Base-by-base conservation (phyloP, 2,329 filamentous ascomycete genomes). In the Arthroderma uncinatum region DNA sequence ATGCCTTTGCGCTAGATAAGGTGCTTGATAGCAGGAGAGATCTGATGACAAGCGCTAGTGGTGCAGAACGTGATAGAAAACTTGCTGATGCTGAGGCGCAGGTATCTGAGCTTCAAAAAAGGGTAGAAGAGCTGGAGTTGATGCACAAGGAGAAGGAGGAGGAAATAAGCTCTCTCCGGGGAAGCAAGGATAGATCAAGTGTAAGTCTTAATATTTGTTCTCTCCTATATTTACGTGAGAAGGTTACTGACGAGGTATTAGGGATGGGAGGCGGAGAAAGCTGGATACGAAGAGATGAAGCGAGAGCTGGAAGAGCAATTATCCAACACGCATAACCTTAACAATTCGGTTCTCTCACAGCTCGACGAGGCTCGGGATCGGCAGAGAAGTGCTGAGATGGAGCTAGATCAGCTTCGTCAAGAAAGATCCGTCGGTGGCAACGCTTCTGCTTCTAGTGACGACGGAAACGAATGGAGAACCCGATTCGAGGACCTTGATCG, bases 81-180 rank as follows among this genome's bases (percentile, higher is more conserved):
- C 70, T 94, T 39, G 79, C 86, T 48, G 87, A 93, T n/a, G 89
- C 90, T 61, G 86, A 94, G 70, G 76, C 78, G 1, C 88, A 94
- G 70, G 80, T 95, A 6, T 79, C 81, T 39, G 82, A 88, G 23
- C 71, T 97, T 61, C 83, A 87, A 61, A 82, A 83, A 58, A 92
- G 86, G 70, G 71, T 95, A 7, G 82, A 85, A 36, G 75, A 76
- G 12, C 78, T 95, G 72, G 87, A 95, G 68, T 78, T 79, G 36
- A 76, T 79, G 33, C 69, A 93, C 66, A 82, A 82, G 66, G 71
- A 81, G 63, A 92, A 86, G 65, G 86, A 93, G 57, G 82, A 83
- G 56, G 84, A 91, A 66, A 72, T 92, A 56, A 78, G 78, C 44
- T 76, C 73, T 55, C 70, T 82, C 16, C 75, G 83, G 48, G 80